These are phyloP conservation scores for Pistacia atlantica DNA, from an alignment of 345 rosid species.

Conservation along the genomic window DNA sequence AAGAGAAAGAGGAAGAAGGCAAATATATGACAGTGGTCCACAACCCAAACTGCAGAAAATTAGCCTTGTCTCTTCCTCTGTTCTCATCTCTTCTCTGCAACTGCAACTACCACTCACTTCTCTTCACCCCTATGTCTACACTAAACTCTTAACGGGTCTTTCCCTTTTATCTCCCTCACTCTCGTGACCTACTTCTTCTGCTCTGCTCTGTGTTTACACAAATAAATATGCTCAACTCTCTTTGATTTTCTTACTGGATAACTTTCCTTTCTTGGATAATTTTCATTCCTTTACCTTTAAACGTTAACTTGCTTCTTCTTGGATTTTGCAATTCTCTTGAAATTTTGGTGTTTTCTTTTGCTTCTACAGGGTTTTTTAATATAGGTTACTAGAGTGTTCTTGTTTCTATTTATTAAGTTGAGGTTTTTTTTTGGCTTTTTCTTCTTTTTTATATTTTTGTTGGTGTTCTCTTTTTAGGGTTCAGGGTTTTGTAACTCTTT, in stretches of 20 bases:
- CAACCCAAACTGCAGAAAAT: slow-evolving; percentile 34
- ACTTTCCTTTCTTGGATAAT: slow-evolving; percentile 29
- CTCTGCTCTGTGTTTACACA: background rate
- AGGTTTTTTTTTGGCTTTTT: slow-evolving; percentile 17
- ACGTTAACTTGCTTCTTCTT: background rate
- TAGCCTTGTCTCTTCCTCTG: slow-evolving; percentile 53
- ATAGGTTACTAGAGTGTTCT: slow-evolving; percentile 15
- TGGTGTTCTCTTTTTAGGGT: slow-evolving; percentile 34
- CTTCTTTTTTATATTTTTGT: slow-evolving; percentile 1
- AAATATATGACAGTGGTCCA: slow-evolving; percentile 27
- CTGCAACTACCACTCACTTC: background rate
- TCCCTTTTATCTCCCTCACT: slow-evolving; percentile 2
- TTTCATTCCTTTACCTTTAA: background rate
- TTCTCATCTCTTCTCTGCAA: slow-evolving; percentile 19
- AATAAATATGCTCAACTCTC: too few relatives aligned
- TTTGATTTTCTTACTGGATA: slow-evolving; percentile 21
- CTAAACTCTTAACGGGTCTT: slow-evolving; percentile 21
- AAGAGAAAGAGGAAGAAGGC: background rate
- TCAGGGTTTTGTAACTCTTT: slow-evolving; percentile 44
- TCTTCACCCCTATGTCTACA: slow-evolving; percentile 8
- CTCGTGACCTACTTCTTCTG: slow-evolving; percentile 18
- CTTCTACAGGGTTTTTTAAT: background rate
- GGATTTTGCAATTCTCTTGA: slow-evolving; percentile 28
- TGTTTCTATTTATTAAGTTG: slow-evolving; percentile 1
- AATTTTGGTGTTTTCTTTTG: slow-evolving; percentile 1